Base-by-base conservation (phyloP, 148 eudicot species). In the Rhododendron griersonianum region DNA sequence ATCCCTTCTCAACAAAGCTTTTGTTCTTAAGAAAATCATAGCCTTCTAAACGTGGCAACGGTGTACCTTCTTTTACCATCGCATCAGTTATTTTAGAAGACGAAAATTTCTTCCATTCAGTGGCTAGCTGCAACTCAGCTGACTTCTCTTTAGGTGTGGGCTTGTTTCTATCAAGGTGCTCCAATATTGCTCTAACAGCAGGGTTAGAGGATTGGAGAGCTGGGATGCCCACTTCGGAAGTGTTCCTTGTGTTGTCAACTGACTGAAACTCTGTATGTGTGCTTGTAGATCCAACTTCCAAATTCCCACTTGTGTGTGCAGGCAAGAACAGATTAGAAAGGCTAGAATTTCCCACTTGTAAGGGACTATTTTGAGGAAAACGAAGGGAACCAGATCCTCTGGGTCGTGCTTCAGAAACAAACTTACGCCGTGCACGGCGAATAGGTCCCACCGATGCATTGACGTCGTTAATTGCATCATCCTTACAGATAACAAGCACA, bases 371-470 rank as follows among this genome's bases (percentile, higher is more conserved):
- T 15, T 89, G 92, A 65, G 91, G 83, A 53, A 91, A 87, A 81
- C 84, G 82, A n/a, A 57, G 84, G 65, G 89, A 82, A n/a, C 85
- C 82, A 71, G 98, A 90, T 83, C 88, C 91, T 87, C 90, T 90
- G 37, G 93, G 85, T 44, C 86, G 92, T 74, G 90, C 85, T 91
- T 91, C 93, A 80, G 98, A 87, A 81, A 89, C 79, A 84, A 90
- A 91, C 77, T 93, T 93, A 47, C 88, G 89, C 30, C 95, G 90
- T 33, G 87, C 30, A 30, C 93, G 92, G 77, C 98, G 95, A 80
- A 95, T 88, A 35, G 98, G 96, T 59, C 99, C 99, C 85, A 89
- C 95, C 78, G 98, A 90, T 81, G 94, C 94, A 86, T 91, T 89
- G 53, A 82, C 59, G 81, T 86, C 92, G 47, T 89, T 89, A 5